A percentile compares a stretch with the other conserved stretches of the same genome.
phyloP scores from a whole-genome alignment of 1,284 basidiomycete genomes.

The Cystobasidium slooffiae region DNA sequence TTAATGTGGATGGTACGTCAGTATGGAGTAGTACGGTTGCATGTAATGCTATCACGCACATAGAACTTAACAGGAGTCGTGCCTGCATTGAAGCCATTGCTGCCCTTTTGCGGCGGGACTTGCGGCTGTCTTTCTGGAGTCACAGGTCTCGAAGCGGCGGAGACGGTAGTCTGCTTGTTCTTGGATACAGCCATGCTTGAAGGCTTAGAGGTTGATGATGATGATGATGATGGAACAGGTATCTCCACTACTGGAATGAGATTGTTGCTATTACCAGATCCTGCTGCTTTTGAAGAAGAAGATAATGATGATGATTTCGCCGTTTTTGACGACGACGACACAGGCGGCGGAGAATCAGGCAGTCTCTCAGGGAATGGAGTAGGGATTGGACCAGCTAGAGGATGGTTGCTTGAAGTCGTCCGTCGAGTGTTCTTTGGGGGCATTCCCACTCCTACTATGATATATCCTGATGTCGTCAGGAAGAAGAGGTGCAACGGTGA shows the following conservation, averaged over 20 bases:
- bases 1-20: neutral
- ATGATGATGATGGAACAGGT: neutral
- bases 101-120: neutral
- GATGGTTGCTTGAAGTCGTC: slow-evolving; percentile 17
- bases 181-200: slow-evolving; percentile 9
- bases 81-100: slow-evolving; percentile 24
- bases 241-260: no score
- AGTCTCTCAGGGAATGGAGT: slow-evolving; percentile 13
- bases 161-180: slow-evolving; percentile 28
- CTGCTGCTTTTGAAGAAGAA: neutral
- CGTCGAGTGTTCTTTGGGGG: slow-evolving; percentile 13
- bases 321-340: neutral
- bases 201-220: neutral
- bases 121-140: slow-evolving; percentile 7
- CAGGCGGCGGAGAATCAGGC: neutral
- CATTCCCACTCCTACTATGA: neutral
- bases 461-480: neutral
- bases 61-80: slow-evolving; percentile 40
- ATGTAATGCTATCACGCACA: slow-evolving; percentile 11
- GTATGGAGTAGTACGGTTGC: neutral
- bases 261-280: no score
- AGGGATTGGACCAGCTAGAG: slow-evolving; percentile 1
- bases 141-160: slow-evolving; percentile 8
- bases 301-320: neutral
- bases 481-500: neutral